Evolutionary conservation across 106 monocot species (phyloP).

Genomic region (Allium sativum): DNA sequence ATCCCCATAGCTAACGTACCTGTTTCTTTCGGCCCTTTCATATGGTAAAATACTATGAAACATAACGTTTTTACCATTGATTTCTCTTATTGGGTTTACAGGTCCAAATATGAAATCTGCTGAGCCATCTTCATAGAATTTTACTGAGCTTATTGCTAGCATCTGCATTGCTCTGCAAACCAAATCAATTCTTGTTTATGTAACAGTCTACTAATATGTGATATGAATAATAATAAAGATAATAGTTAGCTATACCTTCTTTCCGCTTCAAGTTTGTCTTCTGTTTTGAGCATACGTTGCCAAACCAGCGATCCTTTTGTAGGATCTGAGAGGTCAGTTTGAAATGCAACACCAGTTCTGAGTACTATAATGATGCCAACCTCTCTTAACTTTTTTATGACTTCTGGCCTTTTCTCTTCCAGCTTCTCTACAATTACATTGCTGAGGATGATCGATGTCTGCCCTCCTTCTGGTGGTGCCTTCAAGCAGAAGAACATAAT

Average conservation of each 20-base stretch:
- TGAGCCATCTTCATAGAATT: conserved; percentile 17
- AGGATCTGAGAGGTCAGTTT: not conserved
- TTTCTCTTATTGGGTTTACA: conserved; percentile 15
- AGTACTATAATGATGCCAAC: conserved; percentile 1
- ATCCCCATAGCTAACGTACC: conserved; percentile 7
- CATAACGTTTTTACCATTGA: conserved; percentile 16
- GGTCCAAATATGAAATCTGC: conserved; percentile 24
- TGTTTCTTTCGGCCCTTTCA: conserved; percentile 6
- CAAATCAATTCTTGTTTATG: not conserved
- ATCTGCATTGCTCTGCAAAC: conserved; percentile 8
- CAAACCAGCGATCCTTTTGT: not conserved
- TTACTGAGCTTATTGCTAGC: conserved; percentile 4
- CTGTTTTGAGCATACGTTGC: conserved; percentile 9
- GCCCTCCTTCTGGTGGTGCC: not conserved
- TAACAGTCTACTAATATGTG: not conserved
- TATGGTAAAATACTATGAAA: conserved; percentile 11
- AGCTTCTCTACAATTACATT: conserved; percentile 5
- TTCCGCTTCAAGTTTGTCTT: conserved; percentile 2
- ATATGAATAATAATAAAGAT: not conserved
- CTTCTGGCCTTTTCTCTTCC: conserved; percentile 1
- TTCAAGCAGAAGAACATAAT: conserved; percentile 8
- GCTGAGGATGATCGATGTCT: conserved; percentile 9
- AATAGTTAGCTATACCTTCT: not conserved
- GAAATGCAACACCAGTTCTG: not conserved
- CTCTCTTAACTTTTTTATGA: not conserved